These are phyloP conservation scores for Amoebophrya sp. DNA, from an alignment of 169 alveolate genomes.

Conservation along the genomic window DNA sequence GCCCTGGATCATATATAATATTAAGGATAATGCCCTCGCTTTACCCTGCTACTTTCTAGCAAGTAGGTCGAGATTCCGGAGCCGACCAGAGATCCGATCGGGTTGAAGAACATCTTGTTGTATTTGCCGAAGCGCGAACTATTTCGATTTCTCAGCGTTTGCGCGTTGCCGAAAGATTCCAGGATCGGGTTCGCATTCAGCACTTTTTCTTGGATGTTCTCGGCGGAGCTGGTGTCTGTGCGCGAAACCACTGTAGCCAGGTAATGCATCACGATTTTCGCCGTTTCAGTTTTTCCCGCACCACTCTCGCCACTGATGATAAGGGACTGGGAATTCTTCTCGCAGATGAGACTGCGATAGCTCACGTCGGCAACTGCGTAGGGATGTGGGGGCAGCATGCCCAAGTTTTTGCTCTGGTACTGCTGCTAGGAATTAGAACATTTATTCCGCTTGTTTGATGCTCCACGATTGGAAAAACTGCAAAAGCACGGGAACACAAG, in stretches of 20 bases:
- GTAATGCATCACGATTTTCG: constrained; percentile 59
- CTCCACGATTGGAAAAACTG: no score
- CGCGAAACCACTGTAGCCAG: constrained; percentile 34
- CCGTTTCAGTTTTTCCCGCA: constrained; percentile 99
- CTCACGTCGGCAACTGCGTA: constrained; percentile 52
- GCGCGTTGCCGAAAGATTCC: constrained; percentile 98
- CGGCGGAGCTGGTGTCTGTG: constrained; percentile 36
- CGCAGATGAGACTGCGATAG: constrained; percentile 21
- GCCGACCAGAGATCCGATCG: constrained; percentile 70
- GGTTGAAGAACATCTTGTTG: constrained; percentile 81
- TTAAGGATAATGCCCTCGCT: constrained; percentile 55
- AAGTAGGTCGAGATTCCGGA: constrained; percentile 89
- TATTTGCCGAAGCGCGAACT: constrained; percentile 96
- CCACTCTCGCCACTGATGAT: constrained; percentile 99
- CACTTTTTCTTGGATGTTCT: constrained; percentile 57
- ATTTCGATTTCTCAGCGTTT: constrained; percentile 93
- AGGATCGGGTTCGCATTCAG: constrained; percentile 91
- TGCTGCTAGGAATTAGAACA: no score
- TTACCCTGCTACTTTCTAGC: constrained; percentile 91
- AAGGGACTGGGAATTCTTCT: constrained; percentile 61
- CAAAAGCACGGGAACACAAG: no score
- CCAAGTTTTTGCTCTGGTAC: constrained; percentile 33
- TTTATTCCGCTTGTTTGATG: no score
- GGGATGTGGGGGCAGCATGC: constrained; percentile 56
- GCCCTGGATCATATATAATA: no score